Evolutionary conservation across 2,329 filamentous ascomycete species (phyloP).

Genomic region (Pleoardoris graminearum): DNA sequence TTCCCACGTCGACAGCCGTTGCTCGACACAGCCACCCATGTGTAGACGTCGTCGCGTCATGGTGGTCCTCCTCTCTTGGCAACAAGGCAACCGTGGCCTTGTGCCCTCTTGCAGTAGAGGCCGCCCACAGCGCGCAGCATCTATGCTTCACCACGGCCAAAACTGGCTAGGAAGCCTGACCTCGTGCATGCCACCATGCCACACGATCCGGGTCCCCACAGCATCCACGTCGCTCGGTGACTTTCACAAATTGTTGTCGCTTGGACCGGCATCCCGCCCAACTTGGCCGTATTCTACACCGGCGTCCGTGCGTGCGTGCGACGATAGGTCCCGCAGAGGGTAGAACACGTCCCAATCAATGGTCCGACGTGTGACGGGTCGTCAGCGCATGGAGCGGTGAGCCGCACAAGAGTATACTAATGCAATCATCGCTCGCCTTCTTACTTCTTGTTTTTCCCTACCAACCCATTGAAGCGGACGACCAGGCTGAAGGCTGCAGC

Average conservation of each 20-base stretch:
- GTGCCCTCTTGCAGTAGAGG: conserved; percentile 22
- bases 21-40: conserved; percentile 18
- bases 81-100: conserved; percentile 21
- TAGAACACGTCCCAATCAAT: conserved; percentile 12
- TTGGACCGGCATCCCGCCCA: conserved; percentile 13
- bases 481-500: conserved; percentile 39
- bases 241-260: conserved; percentile 2
- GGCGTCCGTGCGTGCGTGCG: conserved; percentile 24
- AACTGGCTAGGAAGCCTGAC: conserved; percentile 28
- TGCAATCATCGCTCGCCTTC: conserved; percentile 34
- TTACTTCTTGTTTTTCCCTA: conserved; percentile 21
- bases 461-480: conserved; percentile 18
- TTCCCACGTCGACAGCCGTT: not conserved
- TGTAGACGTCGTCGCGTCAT: not conserved
- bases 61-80: conserved; percentile 17
- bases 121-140: conserved; percentile 19
- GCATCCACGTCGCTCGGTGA: conserved; percentile 4
- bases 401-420: conserved; percentile 38
- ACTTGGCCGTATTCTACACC: conserved; percentile 32
- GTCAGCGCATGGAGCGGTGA: conserved; percentile 39
- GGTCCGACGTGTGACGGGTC: conserved; percentile 21
- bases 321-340: conserved; percentile 24
- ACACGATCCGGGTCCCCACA: conserved; percentile 1
- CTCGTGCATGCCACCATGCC: conserved; percentile 8
- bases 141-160: conserved; percentile 8